phyloP scores from a whole-genome alignment of 352 stramenopile species.

The Thraustochytrium sp. region DNA sequence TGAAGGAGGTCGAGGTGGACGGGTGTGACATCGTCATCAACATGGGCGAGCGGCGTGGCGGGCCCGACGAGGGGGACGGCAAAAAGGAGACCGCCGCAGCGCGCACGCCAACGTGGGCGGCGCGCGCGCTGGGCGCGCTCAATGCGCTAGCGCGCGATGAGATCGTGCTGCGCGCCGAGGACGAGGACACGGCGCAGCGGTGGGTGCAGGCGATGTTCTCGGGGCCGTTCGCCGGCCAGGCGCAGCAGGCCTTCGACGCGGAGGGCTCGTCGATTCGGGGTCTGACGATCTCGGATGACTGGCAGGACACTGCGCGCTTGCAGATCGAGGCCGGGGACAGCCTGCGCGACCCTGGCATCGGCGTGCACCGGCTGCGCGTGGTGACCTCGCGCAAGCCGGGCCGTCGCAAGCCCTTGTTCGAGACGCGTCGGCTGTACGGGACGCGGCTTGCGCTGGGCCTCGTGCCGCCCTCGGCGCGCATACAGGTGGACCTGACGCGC shows the following conservation, averaged over 20 bases:
- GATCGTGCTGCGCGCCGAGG: neutral
- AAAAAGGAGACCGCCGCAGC: neutral
- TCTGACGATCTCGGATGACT: neutral
- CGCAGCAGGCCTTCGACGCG: conserved; percentile 19
- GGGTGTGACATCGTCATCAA: conserved; percentile 23
- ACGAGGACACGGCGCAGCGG: conserved; percentile 6
- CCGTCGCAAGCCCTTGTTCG: neutral
- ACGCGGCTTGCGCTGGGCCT: neutral
- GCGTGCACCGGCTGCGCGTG: neutral
- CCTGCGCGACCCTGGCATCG: neutral
- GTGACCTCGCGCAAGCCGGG: neutral
- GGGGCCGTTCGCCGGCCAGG: neutral
- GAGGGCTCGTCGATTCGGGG: neutral
- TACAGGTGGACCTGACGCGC: neutral
- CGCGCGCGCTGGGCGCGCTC: neutral
- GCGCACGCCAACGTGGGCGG: neutral
- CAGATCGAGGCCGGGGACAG: neutral
- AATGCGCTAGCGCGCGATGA: neutral
- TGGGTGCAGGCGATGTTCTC: conserved; percentile 32
- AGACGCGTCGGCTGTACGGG: neutral
- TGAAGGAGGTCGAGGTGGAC: conserved; percentile 20
- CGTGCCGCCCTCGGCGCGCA: neutral
- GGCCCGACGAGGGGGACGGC: neutral
- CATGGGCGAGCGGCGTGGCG: neutral
- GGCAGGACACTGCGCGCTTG: neutral